phyloP scores from a whole-genome alignment of 805 yeast species.

The Dipodascopsis uninucleata region DNA sequence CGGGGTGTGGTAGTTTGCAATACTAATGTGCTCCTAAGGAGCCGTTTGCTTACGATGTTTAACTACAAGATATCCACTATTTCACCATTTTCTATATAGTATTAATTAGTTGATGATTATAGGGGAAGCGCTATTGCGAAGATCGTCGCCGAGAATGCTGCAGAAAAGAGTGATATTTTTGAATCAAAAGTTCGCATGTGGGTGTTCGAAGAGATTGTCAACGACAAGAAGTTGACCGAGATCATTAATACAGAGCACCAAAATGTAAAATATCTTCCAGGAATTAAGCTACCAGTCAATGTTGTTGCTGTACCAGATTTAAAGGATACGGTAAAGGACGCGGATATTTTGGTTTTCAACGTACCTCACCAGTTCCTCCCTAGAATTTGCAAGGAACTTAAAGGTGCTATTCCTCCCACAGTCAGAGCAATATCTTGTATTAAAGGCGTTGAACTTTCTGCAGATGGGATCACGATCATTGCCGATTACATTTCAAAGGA shows the following conservation, averaged over 20 bases:
- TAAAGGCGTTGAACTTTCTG: constrained; percentile 88
- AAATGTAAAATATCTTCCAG: constrained; percentile 93
- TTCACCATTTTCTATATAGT: background rate
- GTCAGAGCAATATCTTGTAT: constrained; percentile 91
- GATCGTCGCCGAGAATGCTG: constrained; percentile 84
- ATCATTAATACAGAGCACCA: constrained; percentile 88
- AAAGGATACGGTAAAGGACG: constrained; percentile 66
- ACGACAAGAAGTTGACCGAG: constrained; percentile 75
- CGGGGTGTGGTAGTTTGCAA: no score
- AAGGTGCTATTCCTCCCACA: constrained; percentile 47
- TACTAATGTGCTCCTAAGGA: background rate
- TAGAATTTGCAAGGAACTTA: constrained; percentile 66
- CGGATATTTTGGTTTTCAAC: constrained; percentile 87
- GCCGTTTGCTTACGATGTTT: background rate
- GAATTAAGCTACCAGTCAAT: constrained; percentile 78
- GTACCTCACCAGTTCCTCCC: constrained; percentile 95
- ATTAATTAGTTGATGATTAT: constrained; percentile 5
- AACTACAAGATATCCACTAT: background rate
- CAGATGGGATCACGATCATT: constrained; percentile 78
- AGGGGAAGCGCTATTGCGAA: constrained; percentile 95
- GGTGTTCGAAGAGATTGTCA: constrained; percentile 80
- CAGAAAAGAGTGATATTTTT: constrained; percentile 68
- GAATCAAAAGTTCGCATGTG: constrained; percentile 82
- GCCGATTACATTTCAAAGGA: constrained; percentile 74
- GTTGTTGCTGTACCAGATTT: constrained; percentile 84